Evolutionary conservation across 129 eudicot genomes (phyloP).

Genomic region (Flaveria bidentis): DNA sequence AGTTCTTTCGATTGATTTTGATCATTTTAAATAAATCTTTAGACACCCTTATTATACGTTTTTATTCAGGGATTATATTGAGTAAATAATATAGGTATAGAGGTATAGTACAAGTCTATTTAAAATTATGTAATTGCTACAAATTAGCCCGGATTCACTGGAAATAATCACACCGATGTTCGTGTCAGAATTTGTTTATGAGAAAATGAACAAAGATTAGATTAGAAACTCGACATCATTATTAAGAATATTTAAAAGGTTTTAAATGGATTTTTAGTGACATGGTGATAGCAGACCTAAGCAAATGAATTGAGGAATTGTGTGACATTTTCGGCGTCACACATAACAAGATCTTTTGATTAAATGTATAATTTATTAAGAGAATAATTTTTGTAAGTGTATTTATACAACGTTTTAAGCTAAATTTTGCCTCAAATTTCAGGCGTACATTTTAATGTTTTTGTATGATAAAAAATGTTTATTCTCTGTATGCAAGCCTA

Average conservation of each 20-base stretch:
- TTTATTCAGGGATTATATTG: too few species aligned
- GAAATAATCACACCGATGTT: conserved; percentile 11
- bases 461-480: background rate
- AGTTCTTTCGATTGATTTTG: too few species aligned
- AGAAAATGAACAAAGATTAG: background rate
- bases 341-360: conserved; percentile 16
- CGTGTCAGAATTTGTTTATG: conserved; percentile 7
- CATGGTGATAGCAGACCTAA: conserved; percentile 12
- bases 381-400: background rate
- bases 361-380: background rate
- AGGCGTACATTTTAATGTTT: background rate
- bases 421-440: background rate
- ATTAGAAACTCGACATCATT: background rate
- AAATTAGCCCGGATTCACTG: conserved; percentile 19
- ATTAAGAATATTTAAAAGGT: background rate
- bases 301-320: background rate
- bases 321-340: conserved; percentile 29
- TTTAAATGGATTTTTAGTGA: conserved; percentile 10
- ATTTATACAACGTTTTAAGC: too few species aligned
- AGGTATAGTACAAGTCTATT: background rate
- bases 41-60: too few species aligned
- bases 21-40: too few species aligned
- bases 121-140: background rate
- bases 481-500: background rate
- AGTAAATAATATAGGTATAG: too few species aligned